Percentiles rank a stretch among this genome's conserved stretches.
Evolutionary conservation across 495 filamentous ascomycete species (phyloP).

Genomic region (Terfezia boudieri): DNA sequence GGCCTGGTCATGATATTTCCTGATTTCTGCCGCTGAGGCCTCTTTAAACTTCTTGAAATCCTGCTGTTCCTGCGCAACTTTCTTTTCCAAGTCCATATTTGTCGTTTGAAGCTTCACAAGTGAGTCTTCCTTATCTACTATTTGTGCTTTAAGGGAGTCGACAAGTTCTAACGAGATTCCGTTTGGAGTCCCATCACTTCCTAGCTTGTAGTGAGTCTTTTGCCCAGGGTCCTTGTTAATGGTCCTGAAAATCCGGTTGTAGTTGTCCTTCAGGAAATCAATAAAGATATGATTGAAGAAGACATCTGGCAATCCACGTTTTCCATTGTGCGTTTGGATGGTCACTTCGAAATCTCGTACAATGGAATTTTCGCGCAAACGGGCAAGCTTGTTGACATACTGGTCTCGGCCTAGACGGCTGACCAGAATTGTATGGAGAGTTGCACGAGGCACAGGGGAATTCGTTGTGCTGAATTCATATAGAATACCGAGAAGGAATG

Average conservation of each 20-base stretch:
- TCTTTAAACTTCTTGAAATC: not conserved
- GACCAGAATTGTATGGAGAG: constrained; percentile 57
- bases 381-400: constrained; percentile 67
- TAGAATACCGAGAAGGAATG: constrained; percentile 62
- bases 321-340: constrained; percentile 9
- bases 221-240: constrained; percentile 80
- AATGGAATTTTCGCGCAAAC: constrained; percentile 55
- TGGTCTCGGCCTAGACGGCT: constrained; percentile 64
- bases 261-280: constrained; percentile 91
- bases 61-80: constrained; percentile 34
- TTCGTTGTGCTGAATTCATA: constrained; percentile 98
- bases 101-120: constrained; percentile 47
- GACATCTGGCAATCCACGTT: constrained; percentile 47
- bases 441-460: constrained; percentile 67
- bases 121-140: constrained; percentile 46
- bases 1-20: not conserved
- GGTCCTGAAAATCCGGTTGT: constrained; percentile 59
- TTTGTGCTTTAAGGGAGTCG: constrained; percentile 55
- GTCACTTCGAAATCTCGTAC: constrained; percentile 83
- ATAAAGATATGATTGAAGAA: constrained; percentile 73
- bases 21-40: not conserved
- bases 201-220: constrained; percentile 27
- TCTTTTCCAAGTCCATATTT: constrained; percentile 40
- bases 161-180: constrained; percentile 66
- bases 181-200: constrained; percentile 44